Evolutionary conservation across 345 rosid species (phyloP).

Genomic region (Dovyalis caffra): DNA sequence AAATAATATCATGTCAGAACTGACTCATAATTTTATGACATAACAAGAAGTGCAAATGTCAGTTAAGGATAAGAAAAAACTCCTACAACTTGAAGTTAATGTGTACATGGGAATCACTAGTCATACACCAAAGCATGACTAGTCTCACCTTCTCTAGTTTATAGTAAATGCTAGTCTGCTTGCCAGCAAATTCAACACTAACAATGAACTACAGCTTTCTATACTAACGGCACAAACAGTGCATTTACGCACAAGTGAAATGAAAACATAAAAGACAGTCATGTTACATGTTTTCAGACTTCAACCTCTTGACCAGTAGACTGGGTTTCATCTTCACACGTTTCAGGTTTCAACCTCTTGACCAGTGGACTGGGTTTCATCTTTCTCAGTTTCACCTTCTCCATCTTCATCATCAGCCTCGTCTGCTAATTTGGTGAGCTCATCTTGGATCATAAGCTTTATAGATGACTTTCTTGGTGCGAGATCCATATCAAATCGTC

Average conservation of each 20-base stretch:
- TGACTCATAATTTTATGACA: background rate
- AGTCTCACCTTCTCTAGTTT: background rate
- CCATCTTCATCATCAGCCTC: conserved; percentile 68
- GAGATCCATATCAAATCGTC: conserved; percentile 44
- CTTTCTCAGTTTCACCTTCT: conserved; percentile 41
- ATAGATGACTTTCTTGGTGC: conserved; percentile 61
- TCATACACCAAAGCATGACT: background rate
- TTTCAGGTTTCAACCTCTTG: too few species aligned
- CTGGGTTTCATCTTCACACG: conserved; percentile 19
- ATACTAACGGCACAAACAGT: background rate
- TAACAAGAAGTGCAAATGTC: background rate
- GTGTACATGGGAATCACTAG: background rate
- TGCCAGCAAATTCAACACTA: conserved; percentile 16
- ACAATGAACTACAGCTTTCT: conserved; percentile 11
- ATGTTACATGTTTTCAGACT: conserved; percentile 21
- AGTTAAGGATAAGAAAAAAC: background rate
- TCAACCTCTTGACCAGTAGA: conserved; percentile 23
- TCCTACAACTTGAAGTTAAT: conserved; percentile 12
- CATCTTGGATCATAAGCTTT: conserved; percentile 82
- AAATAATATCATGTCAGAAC: background rate
- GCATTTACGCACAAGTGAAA: background rate
- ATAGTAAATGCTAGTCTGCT: background rate
- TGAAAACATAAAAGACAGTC: background rate
- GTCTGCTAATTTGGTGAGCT: conserved; percentile 84
- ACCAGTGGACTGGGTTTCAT: conserved; percentile 11